Base-by-base conservation (phyloP, 2,329 filamentous ascomycete genomes). In the Botrytis paeoniae region DNA sequence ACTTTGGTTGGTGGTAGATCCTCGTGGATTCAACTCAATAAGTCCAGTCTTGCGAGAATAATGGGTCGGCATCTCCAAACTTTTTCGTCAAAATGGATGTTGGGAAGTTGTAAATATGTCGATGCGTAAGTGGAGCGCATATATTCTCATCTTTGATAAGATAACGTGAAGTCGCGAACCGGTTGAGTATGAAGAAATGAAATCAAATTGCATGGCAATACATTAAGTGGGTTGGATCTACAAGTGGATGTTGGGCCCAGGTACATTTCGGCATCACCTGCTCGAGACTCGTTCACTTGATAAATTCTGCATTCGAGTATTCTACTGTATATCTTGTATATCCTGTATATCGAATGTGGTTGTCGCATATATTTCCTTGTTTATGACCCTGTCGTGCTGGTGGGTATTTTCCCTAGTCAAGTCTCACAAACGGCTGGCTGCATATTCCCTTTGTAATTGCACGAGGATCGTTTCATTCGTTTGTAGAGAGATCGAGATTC, bases 1-100 rank as follows among this genome's bases (percentile, higher is more conserved):
- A 57, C 65, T 68, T 57, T 57, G 65, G 65, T 22, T 43, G n/a
- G 48, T 14, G 48, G 37, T 41, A 37, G 48, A 57, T 57, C 10
- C 35, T 57, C 35, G 25, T 29, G 35, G n/a, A 29, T 29, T 29
- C 37, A 41, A 41, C 65, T 20, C 9, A 68, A 68, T 68, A 68
- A 57, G 65, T 57, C 25, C 25, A 68, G 39, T 51, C 48, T 68
- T 57, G 65, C 48, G 65, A 68, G 65, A 68, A 57, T 39, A 57
- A 68, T 68, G 35, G 48, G 25, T 29, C 35, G 25, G 25, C n/a
- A 29, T 41, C 20, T 68, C 41, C 35, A 57, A 39, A n/a, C 61
- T 20, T 54, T 45, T 10, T 51, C 32, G 48, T 29, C 18, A 54
- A 68, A 57, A 39, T n/a, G 5, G 9, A 39, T 54, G 25, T 68